Base-by-base conservation (phyloP, 2,329 filamentous ascomycete species). In the Sporothrix inflata region DNA sequence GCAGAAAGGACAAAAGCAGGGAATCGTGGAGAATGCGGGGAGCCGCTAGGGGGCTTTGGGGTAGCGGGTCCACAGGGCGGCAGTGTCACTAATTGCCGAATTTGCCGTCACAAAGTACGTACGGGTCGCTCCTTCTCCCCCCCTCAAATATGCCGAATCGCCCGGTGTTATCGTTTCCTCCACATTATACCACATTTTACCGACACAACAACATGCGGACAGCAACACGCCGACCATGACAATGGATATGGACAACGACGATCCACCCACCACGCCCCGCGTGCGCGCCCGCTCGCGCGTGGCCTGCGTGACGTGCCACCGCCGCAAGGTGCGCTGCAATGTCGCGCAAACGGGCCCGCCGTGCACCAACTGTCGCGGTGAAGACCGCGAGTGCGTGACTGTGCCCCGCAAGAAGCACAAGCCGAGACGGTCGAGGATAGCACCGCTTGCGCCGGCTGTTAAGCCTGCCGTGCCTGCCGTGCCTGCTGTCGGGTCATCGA, bases 311-410 rank as follows among this genome's bases (percentile, higher is more conserved):
- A n/a, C 60, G 47, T 66, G 69, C 34, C 30, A 51, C 49, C 57
- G 61, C 19, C 69, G 69, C 30, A 71, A 71, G 47, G 69, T 71
- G 21, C 60, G 60, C 60, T 71, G 69, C 69, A 61, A 57, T 30
- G 69, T 71, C 4, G 60, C 69, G 47, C 60, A 71, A 12, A 61
- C 45, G 3, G 69, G 69, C 21, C 57, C 49, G 47, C 69, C 69
- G 12, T 71, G 69, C 34, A 65, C 69, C 30, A 71, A 71, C n/a
- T 71, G 69, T 12, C 60, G 60, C 12, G 45, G 38, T 4, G 69
- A 55, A 12, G 60, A 21, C 5, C 21, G 16, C 34, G 47, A 24
- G 14, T 71, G 69, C 14, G 19, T 61, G 5, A 51, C 63, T 4
- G 27, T 71, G 21, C 69, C 69, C 11, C 60, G 69, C 12, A 71